Evolutionary conservation across 2,329 filamentous ascomycete genomes (phyloP), one percentile per base, ranked within the genome.

Genomic region (Cladosporium halotolerans): DNA sequence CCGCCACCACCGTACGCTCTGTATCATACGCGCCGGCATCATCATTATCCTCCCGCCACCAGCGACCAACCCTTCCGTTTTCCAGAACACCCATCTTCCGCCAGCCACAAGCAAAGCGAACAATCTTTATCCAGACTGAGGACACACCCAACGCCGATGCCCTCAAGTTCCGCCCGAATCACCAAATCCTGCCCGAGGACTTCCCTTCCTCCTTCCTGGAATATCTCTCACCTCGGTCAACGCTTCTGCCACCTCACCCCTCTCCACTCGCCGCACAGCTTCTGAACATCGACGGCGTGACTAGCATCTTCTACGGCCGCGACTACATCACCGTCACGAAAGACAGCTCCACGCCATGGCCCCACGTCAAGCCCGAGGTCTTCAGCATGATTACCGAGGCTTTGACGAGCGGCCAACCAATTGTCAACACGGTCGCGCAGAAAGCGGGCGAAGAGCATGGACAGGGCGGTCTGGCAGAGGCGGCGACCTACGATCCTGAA

Each of bases 261-360:
- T 97, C 92, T 16, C 91, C 89, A 14, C 82, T 99, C 40, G 93
- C 93, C 4, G 86, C 91, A 33, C 85, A 90, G 70, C 80, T 99
- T 48, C 85, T 97, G 78, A 91, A 89, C 68, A 86, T 96, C 57
- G 93, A 97, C 67, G 93, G 93, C 42, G 87, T 97, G n/a, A 91
- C 86, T 3, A 85, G 89, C 2, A 88, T 99, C 18, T 97, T 97
- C 73, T 96, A 95, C 72, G 93, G 92, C 49, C 75, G 83, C 33
- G 91, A 99, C 70, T 97, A 96, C 75, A 97, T 99, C 72, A 99
- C 93, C 10, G 86, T 99, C 34, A 96, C 88, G 41, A 99, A 99
- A 72, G 83, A 88, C 45, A 79, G 83, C 58, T 88, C 93, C 61
- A 88, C 86, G 3, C 89, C 91, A 65, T 99, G 93, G 93, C 87